Conservation (phyloP, 2,329 filamentous ascomycete genomes). For the Fusarium nematophilum region DNA sequence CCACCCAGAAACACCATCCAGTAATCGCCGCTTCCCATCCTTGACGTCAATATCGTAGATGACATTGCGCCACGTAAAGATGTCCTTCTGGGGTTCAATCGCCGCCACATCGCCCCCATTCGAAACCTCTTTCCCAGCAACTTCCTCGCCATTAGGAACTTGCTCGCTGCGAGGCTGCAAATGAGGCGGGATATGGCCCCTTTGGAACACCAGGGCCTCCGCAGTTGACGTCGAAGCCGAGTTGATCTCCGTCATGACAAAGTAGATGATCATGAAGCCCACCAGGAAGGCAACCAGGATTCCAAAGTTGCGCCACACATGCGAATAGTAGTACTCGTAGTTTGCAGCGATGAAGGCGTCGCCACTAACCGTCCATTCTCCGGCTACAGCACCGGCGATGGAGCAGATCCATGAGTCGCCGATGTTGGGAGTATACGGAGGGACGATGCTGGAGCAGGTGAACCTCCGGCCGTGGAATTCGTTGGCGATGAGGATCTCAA, state of each 20-base stretch:
- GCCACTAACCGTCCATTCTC: constrained; percentile 66
- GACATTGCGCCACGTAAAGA: constrained; percentile 85
- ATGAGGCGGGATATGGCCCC: constrained; percentile 61
- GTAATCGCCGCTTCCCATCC: constrained; percentile 73
- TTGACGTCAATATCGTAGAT: constrained; percentile 81
- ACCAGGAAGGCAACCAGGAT: constrained; percentile 74
- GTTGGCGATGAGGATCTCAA: constrained; percentile 78
- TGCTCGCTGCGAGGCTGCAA: constrained; percentile 48
- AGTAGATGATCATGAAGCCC: constrained; percentile 72
- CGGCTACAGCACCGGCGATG: constrained; percentile 65
- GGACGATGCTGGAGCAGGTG: constrained; percentile 64
- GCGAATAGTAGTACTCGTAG: constrained; percentile 66
- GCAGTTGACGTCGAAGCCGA: constrained; percentile 71
- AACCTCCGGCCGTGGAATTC: constrained; percentile 73
- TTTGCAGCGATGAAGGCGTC: constrained; percentile 68
- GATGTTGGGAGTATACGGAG: constrained; percentile 56
- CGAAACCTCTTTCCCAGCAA: constrained; percentile 26
- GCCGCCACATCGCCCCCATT: constrained; percentile 40
- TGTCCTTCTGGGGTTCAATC: constrained; percentile 59
- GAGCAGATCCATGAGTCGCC: constrained; percentile 65
- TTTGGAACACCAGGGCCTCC: constrained; percentile 75
- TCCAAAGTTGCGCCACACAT: constrained; percentile 76
- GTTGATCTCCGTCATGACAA: constrained; percentile 73
- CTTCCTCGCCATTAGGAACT: constrained; percentile 45
- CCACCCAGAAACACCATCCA: constrained; percentile 87